These are phyloP conservation scores for Hymenoscyphus albidus DNA, from an alignment of 2,329 filamentous ascomycete genomes.

Conservation along the genomic window DNA sequence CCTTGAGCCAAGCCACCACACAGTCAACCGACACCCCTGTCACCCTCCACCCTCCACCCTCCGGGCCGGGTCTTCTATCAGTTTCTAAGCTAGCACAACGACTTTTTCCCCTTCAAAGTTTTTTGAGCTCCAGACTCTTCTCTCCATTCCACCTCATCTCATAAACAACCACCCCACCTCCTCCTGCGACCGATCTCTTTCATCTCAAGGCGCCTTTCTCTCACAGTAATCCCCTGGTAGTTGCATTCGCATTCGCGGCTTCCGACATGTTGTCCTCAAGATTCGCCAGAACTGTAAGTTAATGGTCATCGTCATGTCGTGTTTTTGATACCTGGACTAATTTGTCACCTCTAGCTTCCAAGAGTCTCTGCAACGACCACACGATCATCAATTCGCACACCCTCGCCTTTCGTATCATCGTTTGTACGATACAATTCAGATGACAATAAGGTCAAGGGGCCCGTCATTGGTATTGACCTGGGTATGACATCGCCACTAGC, in stretches of 20 bases:
- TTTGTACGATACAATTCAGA: conserved; percentile 78
- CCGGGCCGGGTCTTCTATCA: conserved; percentile 3
- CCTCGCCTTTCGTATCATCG: conserved; percentile 65
- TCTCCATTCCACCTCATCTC: conserved; percentile 12
- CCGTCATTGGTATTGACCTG: conserved; percentile 97
- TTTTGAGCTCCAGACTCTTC: conserved; percentile 4
- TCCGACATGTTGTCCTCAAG: conserved; percentile 68
- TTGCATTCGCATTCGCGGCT: conserved; percentile 13
- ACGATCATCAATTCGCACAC: conserved; percentile 67
- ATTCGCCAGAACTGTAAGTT: conserved; percentile 71
- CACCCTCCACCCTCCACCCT: neutral
- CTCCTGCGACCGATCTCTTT: conserved; percentile 16
- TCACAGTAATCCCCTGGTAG: conserved; percentile 18
- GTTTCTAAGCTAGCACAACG: conserved; percentile 8
- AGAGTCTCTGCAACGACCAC: conserved; percentile 67
- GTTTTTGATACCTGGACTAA: conserved; percentile 28
- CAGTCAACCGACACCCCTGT: neutral
- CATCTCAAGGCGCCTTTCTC: conserved; percentile 17
- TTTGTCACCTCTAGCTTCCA: conserved; percentile 58
- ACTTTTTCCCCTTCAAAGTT: conserved; percentile 8
- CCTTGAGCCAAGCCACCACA: neutral
- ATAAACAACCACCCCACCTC: conserved; percentile 21
- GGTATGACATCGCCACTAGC: conserved; percentile 51
- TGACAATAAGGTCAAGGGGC: conserved; percentile 81
- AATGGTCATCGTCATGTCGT: conserved; percentile 1